Evolutionary conservation across 768 basidiomycete genomes (phyloP).

Genomic region (Imleria badia): DNA sequence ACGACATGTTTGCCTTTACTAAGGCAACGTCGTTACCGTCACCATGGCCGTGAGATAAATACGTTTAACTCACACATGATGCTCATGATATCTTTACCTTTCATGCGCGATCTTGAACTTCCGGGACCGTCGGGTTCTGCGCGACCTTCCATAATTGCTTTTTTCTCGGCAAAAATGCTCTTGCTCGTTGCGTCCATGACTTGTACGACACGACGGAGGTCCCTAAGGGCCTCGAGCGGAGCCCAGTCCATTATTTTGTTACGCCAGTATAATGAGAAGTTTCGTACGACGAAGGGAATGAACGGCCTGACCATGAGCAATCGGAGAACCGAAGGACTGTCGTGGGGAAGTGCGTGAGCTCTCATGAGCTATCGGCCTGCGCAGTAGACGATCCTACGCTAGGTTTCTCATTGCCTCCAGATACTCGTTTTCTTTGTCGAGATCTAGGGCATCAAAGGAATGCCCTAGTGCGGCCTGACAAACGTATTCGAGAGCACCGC

Average conservation of each 20-base stretch:
- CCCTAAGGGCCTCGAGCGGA: slow-evolving; percentile 28
- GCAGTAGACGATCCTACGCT: slow-evolving; percentile 23
- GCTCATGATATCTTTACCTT: slow-evolving; percentile 39
- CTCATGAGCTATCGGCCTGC: not conserved
- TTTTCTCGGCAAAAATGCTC: slow-evolving; percentile 32
- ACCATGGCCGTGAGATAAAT: not conserved
- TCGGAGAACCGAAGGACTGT: slow-evolving; percentile 27
- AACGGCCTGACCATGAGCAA: slow-evolving; percentile 33
- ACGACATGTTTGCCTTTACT: slow-evolving; percentile 37
- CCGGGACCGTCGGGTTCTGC: slow-evolving; percentile 8
- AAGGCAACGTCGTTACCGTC: not conserved
- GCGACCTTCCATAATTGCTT: slow-evolving; percentile 17
- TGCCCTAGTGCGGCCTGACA: slow-evolving; percentile 35
- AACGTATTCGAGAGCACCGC: slow-evolving; percentile 38
- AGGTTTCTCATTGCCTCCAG: slow-evolving; percentile 29
- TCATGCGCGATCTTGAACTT: slow-evolving; percentile 11
- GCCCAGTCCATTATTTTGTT: slow-evolving; percentile 35
- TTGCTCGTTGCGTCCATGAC: slow-evolving; percentile 32
- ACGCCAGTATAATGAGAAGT: slow-evolving; percentile 29
- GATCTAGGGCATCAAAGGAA: slow-evolving; percentile 31
- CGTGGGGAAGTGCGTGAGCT: not conserved
- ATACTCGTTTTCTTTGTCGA: slow-evolving; percentile 27
- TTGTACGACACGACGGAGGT: slow-evolving; percentile 26
- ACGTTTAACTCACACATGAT: slow-evolving; percentile 34
- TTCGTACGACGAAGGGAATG: slow-evolving; percentile 31